Conservation (phyloP, 2,329 filamentous ascomycete genomes). For the Phialophora macrospora region DNA sequence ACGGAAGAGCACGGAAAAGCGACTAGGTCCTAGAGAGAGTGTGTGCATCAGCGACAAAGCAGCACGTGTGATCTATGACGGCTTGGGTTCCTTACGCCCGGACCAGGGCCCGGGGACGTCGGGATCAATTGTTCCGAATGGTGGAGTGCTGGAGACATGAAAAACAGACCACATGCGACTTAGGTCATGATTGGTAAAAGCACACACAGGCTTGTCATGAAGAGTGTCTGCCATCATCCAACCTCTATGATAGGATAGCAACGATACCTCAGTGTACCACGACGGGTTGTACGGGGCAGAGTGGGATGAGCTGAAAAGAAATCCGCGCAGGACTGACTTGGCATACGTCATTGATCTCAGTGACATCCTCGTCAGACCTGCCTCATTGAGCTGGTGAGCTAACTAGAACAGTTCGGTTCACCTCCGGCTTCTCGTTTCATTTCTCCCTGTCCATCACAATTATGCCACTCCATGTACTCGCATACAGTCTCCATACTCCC, state of each 20-base stretch:
- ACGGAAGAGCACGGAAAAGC: background rate
- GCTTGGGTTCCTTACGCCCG: background rate
- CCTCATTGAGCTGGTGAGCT: no score
- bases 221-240: background rate
- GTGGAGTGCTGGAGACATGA: background rate
- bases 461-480: no score
- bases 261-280: background rate
- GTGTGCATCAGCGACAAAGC: no score
- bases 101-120: background rate
- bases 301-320: background rate
- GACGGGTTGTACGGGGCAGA: background rate
- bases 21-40: background rate
- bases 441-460: no score
- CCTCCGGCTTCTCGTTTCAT: no score
- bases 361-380: background rate
- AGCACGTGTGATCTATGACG: background rate
- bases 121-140: background rate
- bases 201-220: background rate
- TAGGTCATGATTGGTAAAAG: background rate
- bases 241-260: background rate
- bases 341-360: background rate
- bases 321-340: background rate
- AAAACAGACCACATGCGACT: background rate
- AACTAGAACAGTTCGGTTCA: no score
- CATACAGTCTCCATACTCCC: background rate